These are phyloP conservation scores for Fistulifera solaris DNA, from an alignment of 108 stramenopile species.

Conservation along the genomic window DNA sequence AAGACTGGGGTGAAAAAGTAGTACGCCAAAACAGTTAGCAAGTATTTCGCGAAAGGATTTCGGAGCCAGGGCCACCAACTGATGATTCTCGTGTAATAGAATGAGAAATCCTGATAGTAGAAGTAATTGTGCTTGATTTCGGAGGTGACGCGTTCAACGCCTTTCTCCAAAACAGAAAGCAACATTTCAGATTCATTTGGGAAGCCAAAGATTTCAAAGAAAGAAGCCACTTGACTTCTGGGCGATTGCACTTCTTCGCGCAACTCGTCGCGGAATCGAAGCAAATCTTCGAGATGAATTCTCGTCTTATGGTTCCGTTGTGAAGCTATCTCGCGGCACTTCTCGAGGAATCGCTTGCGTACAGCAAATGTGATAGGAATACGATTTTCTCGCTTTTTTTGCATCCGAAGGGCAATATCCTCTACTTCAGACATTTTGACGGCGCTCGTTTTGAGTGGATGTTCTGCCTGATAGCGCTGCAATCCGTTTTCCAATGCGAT, in stretches of 20 bases:
- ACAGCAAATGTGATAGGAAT: constrained; percentile 24
- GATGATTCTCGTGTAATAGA: constrained; percentile 21
- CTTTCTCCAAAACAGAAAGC: constrained; percentile 5
- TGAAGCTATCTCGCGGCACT: constrained; percentile 19
- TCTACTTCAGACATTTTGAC: constrained; percentile 9
- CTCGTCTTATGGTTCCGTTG: constrained; percentile 4
- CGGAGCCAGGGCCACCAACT: constrained; percentile 17
- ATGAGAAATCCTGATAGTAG: constrained; percentile 41
- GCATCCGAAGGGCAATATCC: constrained; percentile 15
- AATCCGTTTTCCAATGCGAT: no score
- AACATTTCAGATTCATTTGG: constrained; percentile 6
- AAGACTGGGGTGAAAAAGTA: constrained; percentile 31
- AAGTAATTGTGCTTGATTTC: constrained; percentile 22
- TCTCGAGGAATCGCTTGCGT: constrained; percentile 22
- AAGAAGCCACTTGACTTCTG: background rate
- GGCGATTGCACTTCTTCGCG: constrained; percentile 3
- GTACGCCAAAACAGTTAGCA: constrained; percentile 14
- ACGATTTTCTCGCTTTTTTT: constrained; percentile 26
- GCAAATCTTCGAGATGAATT: constrained; percentile 8
- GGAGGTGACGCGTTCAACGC: background rate
- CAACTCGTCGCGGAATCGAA: constrained; percentile 8
- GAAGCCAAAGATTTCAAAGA: constrained; percentile 8
- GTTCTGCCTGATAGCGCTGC: no score
- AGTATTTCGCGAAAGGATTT: constrained; percentile 4
- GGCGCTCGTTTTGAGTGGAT: no score